Percentiles rank a stretch among this genome's conserved stretches.
Conservation (phyloP, 1,284 basidiomycete species). For the Ustilago sp. region DNA sequence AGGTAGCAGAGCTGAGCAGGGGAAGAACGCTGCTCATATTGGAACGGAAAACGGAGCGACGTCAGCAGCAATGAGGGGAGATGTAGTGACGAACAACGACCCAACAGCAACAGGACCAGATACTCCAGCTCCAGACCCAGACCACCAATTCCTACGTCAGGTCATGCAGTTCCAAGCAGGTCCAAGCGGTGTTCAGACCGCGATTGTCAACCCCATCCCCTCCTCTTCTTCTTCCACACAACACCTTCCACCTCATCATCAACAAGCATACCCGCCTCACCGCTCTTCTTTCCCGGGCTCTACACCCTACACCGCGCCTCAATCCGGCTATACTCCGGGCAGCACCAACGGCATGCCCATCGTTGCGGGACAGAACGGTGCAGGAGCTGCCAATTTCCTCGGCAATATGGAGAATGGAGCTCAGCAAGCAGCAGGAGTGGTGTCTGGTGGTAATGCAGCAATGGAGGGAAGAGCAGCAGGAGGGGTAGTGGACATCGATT, state of each 20-base stretch:
- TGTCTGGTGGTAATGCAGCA: neutral
- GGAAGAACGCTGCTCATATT: neutral
- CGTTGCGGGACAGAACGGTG: neutral
- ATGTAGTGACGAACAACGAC: neutral
- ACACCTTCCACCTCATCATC: neutral
- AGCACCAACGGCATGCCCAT: neutral
- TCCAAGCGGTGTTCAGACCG: constrained; percentile 45
- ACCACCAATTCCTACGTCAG: constrained; percentile 37
- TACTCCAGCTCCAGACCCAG: constrained; percentile 7
- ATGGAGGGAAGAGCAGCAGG: neutral
- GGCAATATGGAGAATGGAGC: neutral
- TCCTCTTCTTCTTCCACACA: neutral
- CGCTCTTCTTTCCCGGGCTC: neutral
- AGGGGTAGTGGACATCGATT: constrained; percentile 29
- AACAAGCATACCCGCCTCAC: neutral
- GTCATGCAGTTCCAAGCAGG: constrained; percentile 54
- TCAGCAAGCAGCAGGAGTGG: neutral
- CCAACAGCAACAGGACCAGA: neutral
- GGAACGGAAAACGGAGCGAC: neutral
- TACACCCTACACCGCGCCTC: neutral
- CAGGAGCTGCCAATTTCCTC: neutral
- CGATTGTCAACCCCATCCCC: constrained; percentile 23
- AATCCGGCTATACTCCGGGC: neutral
- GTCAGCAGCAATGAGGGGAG: neutral
- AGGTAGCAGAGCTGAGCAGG: neutral